These are phyloP conservation scores for Miamiensis avidus DNA, from an alignment of 169 alveolate species.

Conservation along the genomic window DNA sequence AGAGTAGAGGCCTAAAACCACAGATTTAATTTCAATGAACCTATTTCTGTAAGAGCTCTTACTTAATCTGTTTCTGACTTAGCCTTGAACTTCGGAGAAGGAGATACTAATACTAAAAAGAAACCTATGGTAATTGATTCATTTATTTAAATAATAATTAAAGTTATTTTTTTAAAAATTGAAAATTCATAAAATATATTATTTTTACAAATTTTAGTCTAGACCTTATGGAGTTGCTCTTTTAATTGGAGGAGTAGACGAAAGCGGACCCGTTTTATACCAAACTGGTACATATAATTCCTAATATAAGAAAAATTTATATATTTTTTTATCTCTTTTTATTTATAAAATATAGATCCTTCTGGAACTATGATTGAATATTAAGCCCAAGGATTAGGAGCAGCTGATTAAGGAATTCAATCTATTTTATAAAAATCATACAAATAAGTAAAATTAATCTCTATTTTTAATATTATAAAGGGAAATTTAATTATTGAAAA, in stretches of 20 bases:
- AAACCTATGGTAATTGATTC: constrained; percentile 45
- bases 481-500: background rate
- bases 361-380: constrained; percentile 81
- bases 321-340: background rate
- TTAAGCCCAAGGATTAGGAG: constrained; percentile 83
- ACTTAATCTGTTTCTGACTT: constrained; percentile 90
- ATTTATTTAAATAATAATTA: background rate
- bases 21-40: constrained; percentile 94
- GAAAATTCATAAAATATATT: background rate
- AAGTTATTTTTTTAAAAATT: no score
- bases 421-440: constrained; percentile 69
- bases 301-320: background rate
- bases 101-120: constrained; percentile 58
- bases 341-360: constrained; percentile 60
- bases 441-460: constrained; percentile 29
- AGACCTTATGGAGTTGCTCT: constrained; percentile 87
- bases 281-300: constrained; percentile 44
- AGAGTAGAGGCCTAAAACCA: constrained; percentile 97
- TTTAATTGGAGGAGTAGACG: constrained; percentile 82
- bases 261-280: constrained; percentile 73
- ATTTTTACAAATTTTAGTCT: constrained; percentile 36
- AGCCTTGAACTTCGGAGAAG: constrained; percentile 95
- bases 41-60: constrained; percentile 87
- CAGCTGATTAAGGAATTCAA: constrained; percentile 82
- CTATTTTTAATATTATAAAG: background rate